Evolutionary conservation across 768 basidiomycete species (phyloP).

Genomic region (Crassisporium funariophilum): DNA sequence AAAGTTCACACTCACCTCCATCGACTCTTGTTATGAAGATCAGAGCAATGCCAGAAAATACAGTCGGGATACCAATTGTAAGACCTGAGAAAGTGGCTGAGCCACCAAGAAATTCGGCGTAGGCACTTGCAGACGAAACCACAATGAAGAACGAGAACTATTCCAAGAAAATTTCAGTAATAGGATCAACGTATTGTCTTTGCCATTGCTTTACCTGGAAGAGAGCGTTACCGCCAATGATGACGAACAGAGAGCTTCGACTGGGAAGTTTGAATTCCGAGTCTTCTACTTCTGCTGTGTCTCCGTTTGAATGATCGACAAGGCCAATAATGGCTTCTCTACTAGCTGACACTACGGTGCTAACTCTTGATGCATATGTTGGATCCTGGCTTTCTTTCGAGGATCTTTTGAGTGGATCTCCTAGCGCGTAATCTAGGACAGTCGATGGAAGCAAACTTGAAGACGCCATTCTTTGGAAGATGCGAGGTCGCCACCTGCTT

Average conservation of each 20-base stretch:
- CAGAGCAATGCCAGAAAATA: constrained; percentile 59
- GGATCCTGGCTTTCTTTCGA: constrained; percentile 8
- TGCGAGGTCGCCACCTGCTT: no score
- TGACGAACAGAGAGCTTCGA: constrained; percentile 25
- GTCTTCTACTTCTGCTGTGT: constrained; percentile 8
- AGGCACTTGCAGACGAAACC: constrained; percentile 65
- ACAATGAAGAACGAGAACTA: constrained; percentile 72
- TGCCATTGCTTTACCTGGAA: no score
- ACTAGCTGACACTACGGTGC: constrained; percentile 14
- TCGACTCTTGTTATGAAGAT: constrained; percentile 59
- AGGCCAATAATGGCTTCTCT: constrained; percentile 11
- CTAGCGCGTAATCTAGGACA: constrained; percentile 18
- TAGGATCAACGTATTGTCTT: no score
- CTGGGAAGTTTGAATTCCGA: constrained; percentile 32
- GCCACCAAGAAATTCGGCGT: constrained; percentile 64
- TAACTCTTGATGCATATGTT: constrained; percentile 17
- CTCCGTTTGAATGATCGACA: constrained; percentile 13
- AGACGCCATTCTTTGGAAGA: constrained; percentile 14
- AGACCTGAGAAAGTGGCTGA: constrained; percentile 72
- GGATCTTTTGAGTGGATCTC: background rate
- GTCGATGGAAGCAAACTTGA: constrained; percentile 16
- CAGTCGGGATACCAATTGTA: constrained; percentile 66
- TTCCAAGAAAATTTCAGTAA: no score
- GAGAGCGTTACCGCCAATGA: constrained; percentile 30
- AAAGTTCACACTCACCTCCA: constrained; percentile 41